phyloP scores from a whole-genome alignment of 1,284 basidiomycete species.

The Trametes pubescens region DNA sequence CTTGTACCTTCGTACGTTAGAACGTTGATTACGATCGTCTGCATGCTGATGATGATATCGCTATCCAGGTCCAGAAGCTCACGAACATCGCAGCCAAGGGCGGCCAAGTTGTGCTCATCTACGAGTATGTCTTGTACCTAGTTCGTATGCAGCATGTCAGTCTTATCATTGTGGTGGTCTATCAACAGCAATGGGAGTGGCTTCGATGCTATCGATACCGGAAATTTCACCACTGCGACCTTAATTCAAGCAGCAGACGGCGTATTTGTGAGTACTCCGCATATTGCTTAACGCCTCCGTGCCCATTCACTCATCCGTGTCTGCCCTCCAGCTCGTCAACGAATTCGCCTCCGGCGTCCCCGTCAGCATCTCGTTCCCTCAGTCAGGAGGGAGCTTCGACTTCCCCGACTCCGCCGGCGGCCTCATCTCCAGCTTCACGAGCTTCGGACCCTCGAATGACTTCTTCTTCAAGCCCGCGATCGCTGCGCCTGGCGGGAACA shows the following conservation, averaged over 20 bases:
- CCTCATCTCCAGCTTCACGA: conserved; percentile 54
- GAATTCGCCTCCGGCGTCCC: conserved; percentile 50
- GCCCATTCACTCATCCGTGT: too few relatives aligned
- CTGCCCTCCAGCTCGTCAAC: conserved; percentile 53
- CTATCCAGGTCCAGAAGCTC: conserved; percentile 50
- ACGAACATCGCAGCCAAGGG: conserved; percentile 60
- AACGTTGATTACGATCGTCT: neutral
- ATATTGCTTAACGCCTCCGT: neutral
- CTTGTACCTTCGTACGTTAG: conserved; percentile 54
- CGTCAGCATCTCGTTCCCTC: conserved; percentile 54
- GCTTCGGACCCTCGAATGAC: conserved; percentile 62
- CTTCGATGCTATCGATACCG: conserved; percentile 50
- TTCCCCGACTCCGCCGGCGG: conserved; percentile 51
- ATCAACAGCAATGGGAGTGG: conserved; percentile 54
- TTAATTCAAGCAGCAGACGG: conserved; percentile 47
- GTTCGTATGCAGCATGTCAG: neutral
- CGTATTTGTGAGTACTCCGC: conserved; percentile 40
- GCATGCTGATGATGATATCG: conserved; percentile 25
- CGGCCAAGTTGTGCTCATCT: conserved; percentile 57
- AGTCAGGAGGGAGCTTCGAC: conserved; percentile 41
- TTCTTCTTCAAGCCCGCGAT: conserved; percentile 57
- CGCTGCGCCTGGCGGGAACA: conserved; percentile 60
- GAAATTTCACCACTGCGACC: conserved; percentile 50
- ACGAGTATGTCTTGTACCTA: conserved; percentile 51
- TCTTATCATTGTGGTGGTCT: neutral